A percentile compares a stretch with the other conserved stretches of the same genome.
Conservation (phyloP, 306 rosid genomes). For the Corylus americana region DNA sequence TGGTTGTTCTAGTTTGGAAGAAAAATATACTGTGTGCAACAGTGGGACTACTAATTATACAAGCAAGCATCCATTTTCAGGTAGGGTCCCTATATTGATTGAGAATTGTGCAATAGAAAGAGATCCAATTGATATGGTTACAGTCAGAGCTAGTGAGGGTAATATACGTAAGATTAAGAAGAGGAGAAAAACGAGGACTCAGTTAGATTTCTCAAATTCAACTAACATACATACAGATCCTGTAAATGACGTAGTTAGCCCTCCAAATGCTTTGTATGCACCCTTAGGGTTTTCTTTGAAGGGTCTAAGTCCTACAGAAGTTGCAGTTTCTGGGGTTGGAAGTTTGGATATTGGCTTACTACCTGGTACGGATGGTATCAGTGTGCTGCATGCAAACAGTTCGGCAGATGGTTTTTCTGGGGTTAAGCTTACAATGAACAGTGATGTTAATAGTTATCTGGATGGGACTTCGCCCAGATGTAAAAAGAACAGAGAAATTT, state of each 20-base stretch:
- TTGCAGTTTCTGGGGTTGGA: slow-evolving; percentile 41
- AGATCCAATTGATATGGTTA: slow-evolving; percentile 32
- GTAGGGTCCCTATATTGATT: slow-evolving; percentile 35
- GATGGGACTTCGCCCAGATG: slow-evolving; percentile 32
- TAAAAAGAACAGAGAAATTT: slow-evolving; percentile 45
- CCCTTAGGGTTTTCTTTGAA: slow-evolving; percentile 28
- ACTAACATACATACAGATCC: slow-evolving; percentile 33
- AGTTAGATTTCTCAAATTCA: slow-evolving; percentile 38
- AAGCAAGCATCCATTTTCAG: slow-evolving; percentile 30
- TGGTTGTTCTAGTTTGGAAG: slow-evolving; percentile 32
- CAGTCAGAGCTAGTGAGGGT: slow-evolving; percentile 40
- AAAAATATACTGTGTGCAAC: slow-evolving; percentile 33
- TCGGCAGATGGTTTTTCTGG: slow-evolving; percentile 32
- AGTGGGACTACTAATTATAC: slow-evolving; percentile 26
- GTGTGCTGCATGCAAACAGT: slow-evolving; percentile 31
- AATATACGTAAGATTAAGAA: slow-evolving; percentile 34
- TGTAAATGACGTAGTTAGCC: slow-evolving; percentile 31
- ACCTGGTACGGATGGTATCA: slow-evolving; percentile 26
- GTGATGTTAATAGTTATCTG: slow-evolving; percentile 28
- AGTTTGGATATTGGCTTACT: slow-evolving; percentile 40
- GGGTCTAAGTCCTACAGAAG: slow-evolving; percentile 38
- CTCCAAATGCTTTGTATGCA: slow-evolving; percentile 38
- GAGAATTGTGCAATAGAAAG: slow-evolving; percentile 38
- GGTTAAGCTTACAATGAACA: slow-evolving; percentile 30
- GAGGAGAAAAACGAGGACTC: slow-evolving; percentile 42